Conservation (phyloP, 129 eudicot genomes). For the Lactuca saligna region DNA sequence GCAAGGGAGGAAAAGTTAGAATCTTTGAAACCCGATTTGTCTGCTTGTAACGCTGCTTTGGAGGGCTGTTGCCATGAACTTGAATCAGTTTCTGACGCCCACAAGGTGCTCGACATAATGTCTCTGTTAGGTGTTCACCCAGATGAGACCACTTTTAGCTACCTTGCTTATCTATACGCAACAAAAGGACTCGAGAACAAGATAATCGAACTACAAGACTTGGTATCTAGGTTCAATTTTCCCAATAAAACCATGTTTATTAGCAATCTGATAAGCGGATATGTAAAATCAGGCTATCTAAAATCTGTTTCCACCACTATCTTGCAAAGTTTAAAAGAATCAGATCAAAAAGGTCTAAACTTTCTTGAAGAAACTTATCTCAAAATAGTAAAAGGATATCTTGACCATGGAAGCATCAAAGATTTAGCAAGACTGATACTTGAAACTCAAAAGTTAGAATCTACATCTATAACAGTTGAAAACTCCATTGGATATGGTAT, state of each 20-base stretch:
- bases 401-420: slow-evolving; percentile 51
- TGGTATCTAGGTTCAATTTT: slow-evolving; percentile 57
- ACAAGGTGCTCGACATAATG: slow-evolving; percentile 74
- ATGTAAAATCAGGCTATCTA: slow-evolving; percentile 56
- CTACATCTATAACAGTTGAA: slow-evolving; percentile 42
- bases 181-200: slow-evolving; percentile 67
- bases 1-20: slow-evolving; percentile 69
- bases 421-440: slow-evolving; percentile 64
- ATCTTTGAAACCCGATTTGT: slow-evolving; percentile 69
- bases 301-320: slow-evolving; percentile 49
- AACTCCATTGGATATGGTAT: slow-evolving; percentile 72
- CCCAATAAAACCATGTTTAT: slow-evolving; percentile 37
- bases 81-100: slow-evolving; percentile 67
- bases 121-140: slow-evolving; percentile 63
- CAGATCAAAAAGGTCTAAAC: slow-evolving; percentile 35
- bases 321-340: slow-evolving; percentile 40
- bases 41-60: slow-evolving; percentile 87
- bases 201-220: slow-evolving; percentile 55
- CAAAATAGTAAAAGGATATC: slow-evolving; percentile 55
- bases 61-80: slow-evolving; percentile 76
- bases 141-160: slow-evolving; percentile 69
- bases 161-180: slow-evolving; percentile 81
- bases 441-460: slow-evolving; percentile 71
- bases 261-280: slow-evolving; percentile 64
- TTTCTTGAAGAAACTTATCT: slow-evolving; percentile 49